Evolutionary conservation across 2,329 filamentous ascomycete genomes (phyloP).

Genomic region (Hyphodiscus sp.): DNA sequence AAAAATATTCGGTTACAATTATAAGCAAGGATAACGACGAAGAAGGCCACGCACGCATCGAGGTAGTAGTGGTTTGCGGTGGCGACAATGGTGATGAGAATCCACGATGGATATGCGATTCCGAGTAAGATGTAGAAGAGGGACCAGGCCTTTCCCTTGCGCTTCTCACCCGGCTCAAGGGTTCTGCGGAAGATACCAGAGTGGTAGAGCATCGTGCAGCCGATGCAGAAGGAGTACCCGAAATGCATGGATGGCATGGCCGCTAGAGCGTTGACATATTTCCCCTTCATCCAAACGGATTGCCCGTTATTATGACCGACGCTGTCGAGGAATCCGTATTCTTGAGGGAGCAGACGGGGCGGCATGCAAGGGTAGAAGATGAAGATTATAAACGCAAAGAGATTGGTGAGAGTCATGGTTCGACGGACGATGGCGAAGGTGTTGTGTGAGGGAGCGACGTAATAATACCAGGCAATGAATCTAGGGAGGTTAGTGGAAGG

Average conservation of each 20-base stretch:
- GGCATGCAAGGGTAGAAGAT: conserved; percentile 48
- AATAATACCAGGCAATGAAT: conserved; percentile 60
- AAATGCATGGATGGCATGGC: conserved; percentile 50
- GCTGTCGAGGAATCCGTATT: conserved; percentile 44
- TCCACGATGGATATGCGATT: conserved; percentile 39
- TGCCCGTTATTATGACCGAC: conserved; percentile 43
- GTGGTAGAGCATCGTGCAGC: conserved; percentile 45
- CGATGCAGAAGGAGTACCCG: conserved; percentile 47
- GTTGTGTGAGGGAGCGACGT: conserved; percentile 44
- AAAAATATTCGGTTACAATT: conserved; percentile 42
- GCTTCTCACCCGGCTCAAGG: conserved; percentile 35
- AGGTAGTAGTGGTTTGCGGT: conserved; percentile 51
- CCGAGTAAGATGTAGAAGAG: conserved; percentile 37
- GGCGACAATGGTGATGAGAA: conserved; percentile 43
- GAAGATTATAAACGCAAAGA: conserved; percentile 45
- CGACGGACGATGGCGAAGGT: conserved; percentile 40
- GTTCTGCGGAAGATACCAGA: conserved; percentile 37
- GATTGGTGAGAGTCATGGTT: conserved; percentile 47
- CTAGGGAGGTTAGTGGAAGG: conserved; percentile 29
- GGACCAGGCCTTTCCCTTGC: conserved; percentile 37
- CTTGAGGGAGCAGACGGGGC: conserved; percentile 41
- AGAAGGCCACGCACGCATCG: conserved; percentile 41
- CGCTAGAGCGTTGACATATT: conserved; percentile 44
- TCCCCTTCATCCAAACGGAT: conserved; percentile 43
- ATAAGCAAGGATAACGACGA: conserved; percentile 40